Conservation (phyloP, 257 asterid genomes). For the Anisodus acutangulus region DNA sequence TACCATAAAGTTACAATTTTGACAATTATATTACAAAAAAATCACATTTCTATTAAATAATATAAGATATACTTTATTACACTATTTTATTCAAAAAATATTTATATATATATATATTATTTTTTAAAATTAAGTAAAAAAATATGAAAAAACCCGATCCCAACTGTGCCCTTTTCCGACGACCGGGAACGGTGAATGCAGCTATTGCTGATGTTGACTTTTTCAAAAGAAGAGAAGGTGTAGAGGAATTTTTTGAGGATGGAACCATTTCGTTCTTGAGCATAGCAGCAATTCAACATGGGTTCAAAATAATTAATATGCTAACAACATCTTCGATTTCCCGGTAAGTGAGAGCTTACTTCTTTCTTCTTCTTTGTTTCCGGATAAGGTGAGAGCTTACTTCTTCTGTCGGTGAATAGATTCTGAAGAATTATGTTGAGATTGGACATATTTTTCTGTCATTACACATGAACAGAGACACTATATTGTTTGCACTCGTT, state of each 20-base stretch:
- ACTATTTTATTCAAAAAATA: too few relatives aligned
- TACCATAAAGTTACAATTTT: too few relatives aligned
- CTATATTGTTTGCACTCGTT: background rate
- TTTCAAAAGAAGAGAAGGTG: conserved; percentile 74
- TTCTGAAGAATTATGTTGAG: background rate
- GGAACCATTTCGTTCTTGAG: conserved; percentile 88
- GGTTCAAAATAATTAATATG: conserved; percentile 73
- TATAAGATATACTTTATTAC: too few relatives aligned
- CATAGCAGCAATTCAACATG: conserved; percentile 86
- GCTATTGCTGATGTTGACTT: conserved; percentile 91
- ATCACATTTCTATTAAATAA: too few relatives aligned
- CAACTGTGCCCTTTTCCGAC: too few relatives aligned
- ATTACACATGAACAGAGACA: conserved; percentile 13
- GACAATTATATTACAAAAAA: too few relatives aligned
- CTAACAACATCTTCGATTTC: conserved; percentile 73
- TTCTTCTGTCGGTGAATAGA: background rate
- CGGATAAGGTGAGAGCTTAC: conserved; percentile 5
- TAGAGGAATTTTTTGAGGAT: conserved; percentile 92
- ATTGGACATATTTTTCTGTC: background rate
- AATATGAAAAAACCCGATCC: too few relatives aligned
- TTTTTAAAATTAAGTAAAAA: too few relatives aligned
- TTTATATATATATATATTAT: too few relatives aligned
- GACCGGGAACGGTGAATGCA: conserved; percentile 98
- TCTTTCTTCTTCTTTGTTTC: background rate
- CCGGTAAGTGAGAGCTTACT: conserved; percentile 53